phyloP scores from a whole-genome alignment of 2,329 filamentous ascomycete genomes.

The Penicillium sp. region DNA sequence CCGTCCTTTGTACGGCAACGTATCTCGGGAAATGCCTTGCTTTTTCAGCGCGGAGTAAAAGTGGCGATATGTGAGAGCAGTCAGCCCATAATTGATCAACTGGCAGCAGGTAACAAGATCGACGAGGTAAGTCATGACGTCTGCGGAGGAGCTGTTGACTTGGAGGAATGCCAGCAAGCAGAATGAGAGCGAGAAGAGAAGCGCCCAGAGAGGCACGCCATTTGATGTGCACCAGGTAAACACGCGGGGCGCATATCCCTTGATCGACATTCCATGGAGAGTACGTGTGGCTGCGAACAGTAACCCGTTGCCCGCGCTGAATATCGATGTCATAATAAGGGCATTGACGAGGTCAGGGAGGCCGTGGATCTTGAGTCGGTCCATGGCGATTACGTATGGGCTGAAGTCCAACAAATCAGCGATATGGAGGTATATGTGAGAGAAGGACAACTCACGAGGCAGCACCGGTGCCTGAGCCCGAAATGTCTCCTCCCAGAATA shows the following conservation, averaged over 20 bases:
- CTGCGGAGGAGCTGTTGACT: conserved; percentile 60
- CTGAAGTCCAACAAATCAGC: no score
- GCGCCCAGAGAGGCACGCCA: conserved; percentile 68
- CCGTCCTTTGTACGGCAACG: conserved; percentile 63
- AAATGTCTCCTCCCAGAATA: conserved; percentile 45
- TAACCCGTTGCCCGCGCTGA: conserved; percentile 62
- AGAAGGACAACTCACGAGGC: conserved; percentile 35
- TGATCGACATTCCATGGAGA: conserved; percentile 62
- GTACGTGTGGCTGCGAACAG: conserved; percentile 63
- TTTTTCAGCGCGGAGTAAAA: conserved; percentile 65
- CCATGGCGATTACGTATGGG: conserved; percentile 66
- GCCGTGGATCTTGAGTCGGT: conserved; percentile 56
- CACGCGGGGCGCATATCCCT: conserved; percentile 56
- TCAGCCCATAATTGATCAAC: conserved; percentile 48
- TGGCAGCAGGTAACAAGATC: conserved; percentile 25
- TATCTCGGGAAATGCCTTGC: conserved; percentile 64
- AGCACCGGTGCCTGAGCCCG: conserved; percentile 55
- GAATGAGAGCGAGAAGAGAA: conserved; percentile 61
- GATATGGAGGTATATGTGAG: no score
- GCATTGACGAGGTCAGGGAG: conserved; percentile 67
- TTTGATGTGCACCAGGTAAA: conserved; percentile 51
- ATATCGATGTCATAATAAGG: conserved; percentile 63
- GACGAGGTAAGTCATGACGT: conserved; percentile 53
- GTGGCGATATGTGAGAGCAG: conserved; percentile 65
- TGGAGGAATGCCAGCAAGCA: conserved; percentile 68